Evolutionary conservation across 495 filamentous ascomycete species (phyloP).

Genomic region (Aspergillus sclerotiicarbonarius): DNA sequence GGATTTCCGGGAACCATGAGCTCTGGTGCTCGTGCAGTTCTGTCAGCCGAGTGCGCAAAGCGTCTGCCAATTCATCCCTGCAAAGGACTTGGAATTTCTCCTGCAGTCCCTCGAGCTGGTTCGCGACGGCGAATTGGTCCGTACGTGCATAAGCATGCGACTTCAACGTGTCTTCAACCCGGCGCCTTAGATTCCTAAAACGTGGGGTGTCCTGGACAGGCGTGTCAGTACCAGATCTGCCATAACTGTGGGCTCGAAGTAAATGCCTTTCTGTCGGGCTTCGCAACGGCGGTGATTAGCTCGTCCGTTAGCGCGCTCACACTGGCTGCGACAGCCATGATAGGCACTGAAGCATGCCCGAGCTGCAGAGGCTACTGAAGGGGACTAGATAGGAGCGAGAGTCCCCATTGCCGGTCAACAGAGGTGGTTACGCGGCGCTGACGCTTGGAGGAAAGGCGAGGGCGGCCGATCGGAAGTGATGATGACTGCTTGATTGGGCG

Average conservation of each 20-base stretch:
- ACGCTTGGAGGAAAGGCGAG: not conserved
- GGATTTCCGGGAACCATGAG: slow-evolving; percentile 71
- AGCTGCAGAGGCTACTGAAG: not conserved
- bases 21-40: slow-evolving; percentile 51
- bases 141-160: slow-evolving; percentile 65
- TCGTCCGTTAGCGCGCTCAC: slow-evolving; percentile 36
- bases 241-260: slow-evolving; percentile 1
- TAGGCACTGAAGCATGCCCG: slow-evolving; percentile 3
- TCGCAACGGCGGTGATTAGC: slow-evolving; percentile 33
- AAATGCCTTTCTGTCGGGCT: slow-evolving; percentile 32
- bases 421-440: slow-evolving; percentile 15
- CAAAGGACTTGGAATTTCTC: slow-evolving; percentile 84
- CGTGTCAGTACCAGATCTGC: slow-evolving; percentile 46
- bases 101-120: slow-evolving; percentile 72
- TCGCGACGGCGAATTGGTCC: slow-evolving; percentile 83
- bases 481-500: slow-evolving; percentile 15
- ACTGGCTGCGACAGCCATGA: slow-evolving; percentile 49
- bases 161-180: slow-evolving; percentile 32
- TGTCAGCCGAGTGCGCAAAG: slow-evolving; percentile 60
- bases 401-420: not conserved
- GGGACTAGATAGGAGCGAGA: not conserved
- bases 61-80: slow-evolving; percentile 77
- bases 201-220: slow-evolving; percentile 32
- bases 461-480: not conserved
- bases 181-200: slow-evolving; percentile 28